Evolutionary conservation across 139 green algal species (phyloP).

Genomic region (Chlamydomonas incerta): DNA sequence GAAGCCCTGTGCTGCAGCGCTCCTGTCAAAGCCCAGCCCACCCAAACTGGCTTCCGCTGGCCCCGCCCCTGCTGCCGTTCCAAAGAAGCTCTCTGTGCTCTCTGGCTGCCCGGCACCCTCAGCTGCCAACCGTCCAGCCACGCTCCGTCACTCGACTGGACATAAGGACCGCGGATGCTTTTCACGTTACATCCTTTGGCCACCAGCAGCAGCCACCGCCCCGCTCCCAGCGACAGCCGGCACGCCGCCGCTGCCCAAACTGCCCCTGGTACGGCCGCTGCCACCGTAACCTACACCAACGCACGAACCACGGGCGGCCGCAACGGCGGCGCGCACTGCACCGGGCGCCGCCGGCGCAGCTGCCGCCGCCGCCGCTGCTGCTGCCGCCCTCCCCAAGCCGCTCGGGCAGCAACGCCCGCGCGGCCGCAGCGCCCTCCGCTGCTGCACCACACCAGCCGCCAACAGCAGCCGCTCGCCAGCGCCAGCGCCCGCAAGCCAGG

Average conservation of each 20-base stretch:
- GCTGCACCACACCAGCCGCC: background rate
- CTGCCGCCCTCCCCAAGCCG: background rate
- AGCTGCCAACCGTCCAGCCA: no score
- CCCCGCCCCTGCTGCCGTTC: no score
- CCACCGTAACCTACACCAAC: background rate
- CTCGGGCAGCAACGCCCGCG: background rate
- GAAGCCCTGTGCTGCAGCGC: no score
- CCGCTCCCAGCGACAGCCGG: background rate
- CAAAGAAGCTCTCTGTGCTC: no score
- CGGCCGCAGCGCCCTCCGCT: background rate
- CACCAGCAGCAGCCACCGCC: slow-evolving; percentile 1
- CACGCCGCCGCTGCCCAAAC: background rate
- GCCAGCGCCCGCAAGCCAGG: background rate
- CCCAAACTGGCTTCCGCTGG: no score
- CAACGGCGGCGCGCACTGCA: no score
- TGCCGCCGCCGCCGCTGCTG: no score
- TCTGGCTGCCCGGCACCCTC: no score
- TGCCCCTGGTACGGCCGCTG: no score
- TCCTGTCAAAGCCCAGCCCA: no score
- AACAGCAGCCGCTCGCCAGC: background rate
- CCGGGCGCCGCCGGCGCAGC: no score
- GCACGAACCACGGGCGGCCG: background rate
- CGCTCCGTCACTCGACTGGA: no score
- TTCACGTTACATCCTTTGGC: slow-evolving; percentile 1
- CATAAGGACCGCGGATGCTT: background rate